phyloP scores from a whole-genome alignment of 371 early-diverging fungal genomes.

The Mortierella sp. region DNA sequence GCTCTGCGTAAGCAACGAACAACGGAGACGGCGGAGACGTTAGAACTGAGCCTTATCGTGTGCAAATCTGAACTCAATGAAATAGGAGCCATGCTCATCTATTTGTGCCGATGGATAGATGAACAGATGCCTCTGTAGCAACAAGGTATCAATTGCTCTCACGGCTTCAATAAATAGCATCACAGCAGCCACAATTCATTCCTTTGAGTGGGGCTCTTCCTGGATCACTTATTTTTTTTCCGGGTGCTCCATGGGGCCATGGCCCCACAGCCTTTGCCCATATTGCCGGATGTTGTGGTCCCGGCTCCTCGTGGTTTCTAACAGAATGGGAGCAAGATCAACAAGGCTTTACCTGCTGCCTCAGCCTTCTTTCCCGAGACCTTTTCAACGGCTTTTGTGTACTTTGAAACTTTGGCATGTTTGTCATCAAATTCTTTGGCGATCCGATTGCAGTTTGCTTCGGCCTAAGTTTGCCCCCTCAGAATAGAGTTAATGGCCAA shows the following conservation, averaged over 20 bases:
- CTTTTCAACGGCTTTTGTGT: conserved; percentile 58
- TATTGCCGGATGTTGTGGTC: no score
- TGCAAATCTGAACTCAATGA: conserved; percentile 3
- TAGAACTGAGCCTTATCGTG: conserved; percentile 16
- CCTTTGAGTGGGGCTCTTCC: conserved; percentile 1
- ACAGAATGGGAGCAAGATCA: background rate
- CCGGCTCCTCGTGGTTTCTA: background rate
- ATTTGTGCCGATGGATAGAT: no score
- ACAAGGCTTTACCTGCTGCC: conserved; percentile 34
- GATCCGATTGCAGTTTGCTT: conserved; percentile 55
- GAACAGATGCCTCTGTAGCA: background rate
- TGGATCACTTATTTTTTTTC: background rate
- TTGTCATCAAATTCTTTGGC: conserved; percentile 63
- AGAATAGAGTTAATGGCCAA: conserved; percentile 27
- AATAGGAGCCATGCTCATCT: conserved; percentile 18
- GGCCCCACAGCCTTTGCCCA: no score
- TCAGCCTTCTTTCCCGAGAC: conserved; percentile 55
- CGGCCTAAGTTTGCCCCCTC: conserved; percentile 39
- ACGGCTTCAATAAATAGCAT: conserved; percentile 3
- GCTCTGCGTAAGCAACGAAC: conserved; percentile 22
- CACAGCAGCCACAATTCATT: conserved; percentile 1
- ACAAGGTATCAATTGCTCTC: conserved; percentile 14
- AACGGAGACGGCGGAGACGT: background rate
- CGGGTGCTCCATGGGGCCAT: no score
- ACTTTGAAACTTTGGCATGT: conserved; percentile 56